Percentiles rank a stretch among this genome's conserved stretches.
These are phyloP conservation scores for Apostasia ramifera DNA, from an alignment of 106 monocot species.

Conservation along the genomic window DNA sequence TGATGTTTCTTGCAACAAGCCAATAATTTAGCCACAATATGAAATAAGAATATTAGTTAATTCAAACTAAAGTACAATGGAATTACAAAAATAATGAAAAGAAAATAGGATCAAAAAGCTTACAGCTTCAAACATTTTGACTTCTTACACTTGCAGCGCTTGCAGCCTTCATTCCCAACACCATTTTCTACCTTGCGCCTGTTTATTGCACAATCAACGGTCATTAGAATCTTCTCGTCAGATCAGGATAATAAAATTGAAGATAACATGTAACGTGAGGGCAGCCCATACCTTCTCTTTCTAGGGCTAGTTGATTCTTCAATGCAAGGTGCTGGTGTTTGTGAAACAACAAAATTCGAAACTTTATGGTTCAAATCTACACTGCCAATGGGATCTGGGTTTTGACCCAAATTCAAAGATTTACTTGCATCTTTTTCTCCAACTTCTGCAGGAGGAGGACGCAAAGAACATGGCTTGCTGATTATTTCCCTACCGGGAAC, in stretches of 20 bases:
- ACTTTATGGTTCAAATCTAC: constrained; percentile 26
- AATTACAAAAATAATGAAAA: too few relatives aligned
- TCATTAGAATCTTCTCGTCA: background rate
- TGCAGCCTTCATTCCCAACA: constrained; percentile 28
- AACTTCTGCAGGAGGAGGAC: constrained; percentile 11
- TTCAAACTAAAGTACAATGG: too few relatives aligned
- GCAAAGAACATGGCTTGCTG: constrained; percentile 21
- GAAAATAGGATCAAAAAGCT: constrained; percentile 2
- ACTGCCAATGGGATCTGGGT: constrained; percentile 6
- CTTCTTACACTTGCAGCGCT: constrained; percentile 50
- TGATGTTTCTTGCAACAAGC: too few relatives aligned
- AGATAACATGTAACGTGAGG: background rate
- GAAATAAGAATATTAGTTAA: background rate
- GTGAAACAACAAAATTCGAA: constrained; percentile 24
- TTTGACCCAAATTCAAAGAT: constrained; percentile 21
- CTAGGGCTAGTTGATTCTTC: constrained; percentile 57
- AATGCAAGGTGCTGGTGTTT: constrained; percentile 14
- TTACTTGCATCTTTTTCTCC: constrained; percentile 12
- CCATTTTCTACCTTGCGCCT: constrained; percentile 71
- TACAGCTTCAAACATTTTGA: constrained; percentile 64
- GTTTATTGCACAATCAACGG: background rate
- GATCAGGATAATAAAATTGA: background rate
- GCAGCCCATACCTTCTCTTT: constrained; percentile 52
- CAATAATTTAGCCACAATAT: too few relatives aligned
- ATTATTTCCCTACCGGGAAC: constrained; percentile 27